phyloP scores from a whole-genome alignment of 306 rosid species.

The Cucumis sativus region Cucumber_9930_V3 NC_026661.2:5652501-5653000 shows the following conservation, averaged over 20 bases:
- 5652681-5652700: background rate
- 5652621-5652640: background rate
- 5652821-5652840: background rate
- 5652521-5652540: background rate
- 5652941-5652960: constrained; percentile 88
- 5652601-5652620: background rate
- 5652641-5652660: background rate
- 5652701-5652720: background rate
- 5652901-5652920: constrained; percentile 71
- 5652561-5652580: background rate
- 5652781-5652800: constrained; percentile 37
- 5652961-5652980: constrained; percentile 9
- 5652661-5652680: background rate
- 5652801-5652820: background rate
- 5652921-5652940: constrained; percentile 80
- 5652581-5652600: background rate
- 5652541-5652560: background rate
- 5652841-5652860: background rate
- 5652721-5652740: background rate
- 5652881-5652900: constrained; percentile 45
- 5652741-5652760: constrained; percentile 52
- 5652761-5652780: constrained; percentile 59
- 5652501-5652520: background rate
- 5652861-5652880: constrained; percentile 31
- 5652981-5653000: background rate